Percentiles rank a stretch among this genome's conserved stretches.
phyloP scores from a whole-genome alignment of 305 asterid species.

The Rubia tinctorum region DNA sequence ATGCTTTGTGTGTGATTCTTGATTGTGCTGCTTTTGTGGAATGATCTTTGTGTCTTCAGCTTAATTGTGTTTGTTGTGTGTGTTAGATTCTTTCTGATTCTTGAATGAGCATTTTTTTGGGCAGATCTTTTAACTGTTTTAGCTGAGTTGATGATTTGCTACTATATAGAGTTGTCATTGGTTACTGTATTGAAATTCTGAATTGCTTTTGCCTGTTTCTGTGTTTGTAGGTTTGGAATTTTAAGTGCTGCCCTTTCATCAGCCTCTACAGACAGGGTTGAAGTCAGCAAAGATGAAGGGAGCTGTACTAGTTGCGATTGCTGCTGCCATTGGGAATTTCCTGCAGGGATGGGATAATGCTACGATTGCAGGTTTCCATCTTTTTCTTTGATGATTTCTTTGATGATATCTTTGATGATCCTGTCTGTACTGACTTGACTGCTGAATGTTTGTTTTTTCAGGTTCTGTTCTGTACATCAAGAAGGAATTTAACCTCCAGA shows the following conservation, averaged over 20 bases:
- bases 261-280: neutral
- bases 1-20: too few relatives aligned
- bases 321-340: slow-evolving; percentile 26
- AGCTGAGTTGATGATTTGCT: too few relatives aligned
- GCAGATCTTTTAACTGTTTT: too few relatives aligned
- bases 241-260: neutral
- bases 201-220: neutral
- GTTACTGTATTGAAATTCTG: too few relatives aligned
- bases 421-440: neutral
- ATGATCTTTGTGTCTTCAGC: neutral
- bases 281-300: slow-evolving; percentile 17
- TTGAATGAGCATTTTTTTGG: neutral
- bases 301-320: slow-evolving; percentile 23
- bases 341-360: slow-evolving; percentile 31
- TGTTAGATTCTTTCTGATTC: neutral
- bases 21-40: too few relatives aligned
- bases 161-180: too few relatives aligned
- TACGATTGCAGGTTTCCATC: slow-evolving; percentile 22
- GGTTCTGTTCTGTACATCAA: slow-evolving; percentile 92
- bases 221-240: slow-evolving; percentile 11
- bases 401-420: neutral
- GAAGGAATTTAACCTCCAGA: slow-evolving; percentile 66
- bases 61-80: neutral
- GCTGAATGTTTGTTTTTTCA: slow-evolving; percentile 26
- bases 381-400: neutral